Evolutionary conservation across 139 green algal species (phyloP), one percentile per base, ranked within the genome.

Genomic region (Ettlia oleoabundans): DNA sequence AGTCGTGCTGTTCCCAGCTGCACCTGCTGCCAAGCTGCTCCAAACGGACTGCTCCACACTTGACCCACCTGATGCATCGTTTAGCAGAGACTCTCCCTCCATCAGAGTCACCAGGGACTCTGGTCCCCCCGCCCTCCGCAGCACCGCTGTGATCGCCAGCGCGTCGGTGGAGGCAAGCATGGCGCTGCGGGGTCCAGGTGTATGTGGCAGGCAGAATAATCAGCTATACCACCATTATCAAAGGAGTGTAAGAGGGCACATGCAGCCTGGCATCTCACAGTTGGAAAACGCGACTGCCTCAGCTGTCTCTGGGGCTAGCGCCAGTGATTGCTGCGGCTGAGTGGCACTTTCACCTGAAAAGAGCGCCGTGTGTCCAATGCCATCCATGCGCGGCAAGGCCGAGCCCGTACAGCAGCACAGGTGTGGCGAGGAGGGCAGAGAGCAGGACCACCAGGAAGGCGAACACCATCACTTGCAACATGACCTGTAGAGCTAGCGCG

Each of bases 81-180:
- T 97, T 83, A 97, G 94, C 41, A 97, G 89, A 1, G 85, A 91
- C 88, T 97, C 94, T 0, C 92, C 90, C 88, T 97, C 93, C 75
- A 96, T 84, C 35, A 97, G 80, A 0, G 87, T 84, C 1, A 83
- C 77, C 41, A 97, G 85, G n/a, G 82, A 43, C 84, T 94, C 89
- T 0, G 93, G 93, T 0, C 90, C 92, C 24, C 90, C 91, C 58
- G 86, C 92, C 30, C 82, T 79, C 65, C 90, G 91, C 82, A 96
- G 90, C 66, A 92, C 85, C 2, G 90, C 85, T 0, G 91, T 81
- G 55, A 96, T 93, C 10, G 93, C 90, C 0, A 94, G 91, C 3
- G 93, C 93, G 47, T 96, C 93, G 26, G 93, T 96, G 77, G 86
- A 89, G 1, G 91, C 91, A 37, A 95, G 91, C 77, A 93, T 93